These are phyloP conservation scores for Ruellia speciosa DNA, from an alignment of 305 asterid genomes.

Conservation along the genomic window DNA sequence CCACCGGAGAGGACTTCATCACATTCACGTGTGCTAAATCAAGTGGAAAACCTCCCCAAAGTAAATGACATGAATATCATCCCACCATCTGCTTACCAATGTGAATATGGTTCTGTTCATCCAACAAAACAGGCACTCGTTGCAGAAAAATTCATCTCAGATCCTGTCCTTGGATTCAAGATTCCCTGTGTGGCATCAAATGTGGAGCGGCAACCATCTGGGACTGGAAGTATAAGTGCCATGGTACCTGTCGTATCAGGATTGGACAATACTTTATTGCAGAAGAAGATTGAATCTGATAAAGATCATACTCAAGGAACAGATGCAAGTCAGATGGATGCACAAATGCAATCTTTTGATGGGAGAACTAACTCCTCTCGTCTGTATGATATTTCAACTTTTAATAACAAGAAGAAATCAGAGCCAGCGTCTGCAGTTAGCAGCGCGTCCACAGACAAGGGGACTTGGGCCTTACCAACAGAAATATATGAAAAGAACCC, in stretches of 20 bases:
- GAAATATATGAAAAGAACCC: constrained; percentile 33
- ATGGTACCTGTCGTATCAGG: constrained; percentile 32
- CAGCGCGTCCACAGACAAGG: constrained; percentile 29
- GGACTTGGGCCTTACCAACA: constrained; percentile 30
- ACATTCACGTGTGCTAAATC: constrained; percentile 33
- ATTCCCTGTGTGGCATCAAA: constrained; percentile 32
- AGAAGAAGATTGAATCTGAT: constrained; percentile 36
- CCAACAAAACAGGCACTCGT: constrained; percentile 35
- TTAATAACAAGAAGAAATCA: constrained; percentile 20
- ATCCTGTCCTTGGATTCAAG: constrained; percentile 31
- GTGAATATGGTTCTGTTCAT: constrained; percentile 33
- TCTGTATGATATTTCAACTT: constrained; percentile 26
- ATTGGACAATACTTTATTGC: constrained; percentile 32
- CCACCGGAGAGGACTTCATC: constrained; percentile 48
- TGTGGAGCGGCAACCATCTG: constrained; percentile 23
- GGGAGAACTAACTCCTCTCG: constrained; percentile 34
- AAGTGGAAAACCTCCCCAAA: constrained; percentile 27
- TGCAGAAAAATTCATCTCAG: constrained; percentile 37
- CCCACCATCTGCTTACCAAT: constrained; percentile 28
- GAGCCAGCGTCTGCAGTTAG: constrained; percentile 36
- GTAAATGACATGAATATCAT: constrained; percentile 27
- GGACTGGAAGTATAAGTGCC: constrained; percentile 21
- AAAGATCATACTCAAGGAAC: constrained; percentile 19
- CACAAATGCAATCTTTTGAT: constrained; percentile 32
- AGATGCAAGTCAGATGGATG: constrained; percentile 30